phyloP scores from a whole-genome alignment of 1,284 basidiomycete genomes.

The Ustanciosporium gigantosporum region DNA sequence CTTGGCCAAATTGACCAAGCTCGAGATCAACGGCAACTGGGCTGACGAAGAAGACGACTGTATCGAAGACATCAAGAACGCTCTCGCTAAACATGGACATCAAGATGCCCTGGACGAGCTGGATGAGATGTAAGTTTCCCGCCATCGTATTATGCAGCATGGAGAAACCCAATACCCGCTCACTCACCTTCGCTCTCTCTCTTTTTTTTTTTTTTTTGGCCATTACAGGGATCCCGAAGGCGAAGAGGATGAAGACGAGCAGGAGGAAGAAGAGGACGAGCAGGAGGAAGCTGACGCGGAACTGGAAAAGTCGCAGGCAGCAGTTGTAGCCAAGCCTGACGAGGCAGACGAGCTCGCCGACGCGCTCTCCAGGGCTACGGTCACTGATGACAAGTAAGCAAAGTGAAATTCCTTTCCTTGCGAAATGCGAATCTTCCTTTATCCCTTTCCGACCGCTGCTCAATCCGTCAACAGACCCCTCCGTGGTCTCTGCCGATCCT shows the following conservation, averaged over 20 bases:
- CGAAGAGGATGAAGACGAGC: conserved; percentile 26
- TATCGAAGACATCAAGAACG: conserved; percentile 49
- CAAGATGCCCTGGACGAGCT: conserved; percentile 51
- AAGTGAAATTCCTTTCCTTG: too few species aligned
- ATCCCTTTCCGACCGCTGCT: too few species aligned
- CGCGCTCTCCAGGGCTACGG: conserved; percentile 26
- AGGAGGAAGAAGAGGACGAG: conserved; percentile 42
- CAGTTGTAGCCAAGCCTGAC: conserved; percentile 5
- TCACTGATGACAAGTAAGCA: conserved; percentile 27
- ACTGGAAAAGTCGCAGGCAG: conserved; percentile 18
- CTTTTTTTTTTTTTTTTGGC: background rate
- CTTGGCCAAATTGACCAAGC: conserved; percentile 32
- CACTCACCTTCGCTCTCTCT: background rate
- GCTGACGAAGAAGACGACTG: conserved; percentile 58
- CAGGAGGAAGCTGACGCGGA: conserved; percentile 41
- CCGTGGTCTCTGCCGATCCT: too few species aligned
- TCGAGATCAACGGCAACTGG: conserved; percentile 60
- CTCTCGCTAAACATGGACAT: conserved; percentile 49
- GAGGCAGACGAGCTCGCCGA: conserved; percentile 44
- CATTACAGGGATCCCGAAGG: conserved; percentile 48
- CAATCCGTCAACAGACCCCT: too few species aligned
- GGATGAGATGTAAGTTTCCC: conserved; percentile 46
- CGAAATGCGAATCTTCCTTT: too few species aligned
- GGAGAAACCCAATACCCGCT: background rate
- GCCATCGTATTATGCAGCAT: too few species aligned